Base-by-base conservation (phyloP, 1,284 basidiomycete genomes). In the Microbotryomycetes sp. region DNA sequence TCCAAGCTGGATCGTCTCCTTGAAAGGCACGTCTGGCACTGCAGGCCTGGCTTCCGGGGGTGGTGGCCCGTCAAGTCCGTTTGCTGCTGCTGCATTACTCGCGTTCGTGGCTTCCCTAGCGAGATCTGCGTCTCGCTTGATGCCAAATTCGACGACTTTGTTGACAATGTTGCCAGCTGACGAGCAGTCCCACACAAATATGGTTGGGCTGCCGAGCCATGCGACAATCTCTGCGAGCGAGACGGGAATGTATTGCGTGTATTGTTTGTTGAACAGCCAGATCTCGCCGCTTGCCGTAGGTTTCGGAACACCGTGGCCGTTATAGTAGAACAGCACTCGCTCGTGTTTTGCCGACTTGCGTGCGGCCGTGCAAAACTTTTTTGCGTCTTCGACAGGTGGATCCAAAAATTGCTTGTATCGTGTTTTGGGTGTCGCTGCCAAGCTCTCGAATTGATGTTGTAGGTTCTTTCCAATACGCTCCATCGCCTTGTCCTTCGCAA, bases 121-220 rank as follows among this genome's bases (percentile, higher is more conserved):
- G 19, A 84, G 79, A 60, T 97, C 92, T 52, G 86, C 83, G 72
- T 97, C 93, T 30, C 89, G 84, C 54, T 87, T 81, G 71, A 90
- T 85, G 2, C 91, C 91, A 68, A 92, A 89, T 64, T 83, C 83
- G 74, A 88, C 88, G 77, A 96, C 97, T 77, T 96, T 97, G 66
- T 84, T 83, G 50, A 98, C 81, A 53, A 98, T 86, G 75, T 97
- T 86, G 0, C 94, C 94, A 0, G 96, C 93, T 7, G 91, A 88
- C 15, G 92, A 96, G 74, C 94, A 97, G 74, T 98, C 94, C 94
- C 94, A 98, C 58, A 98, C 91, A 74, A 94, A 98, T 59, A 98
- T 92, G 58, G 90, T 93, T 1, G 96, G 94, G 3, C 91, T 91
- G 4, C 76, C 76, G 5, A 78, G 72, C 64, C 64, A 72, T 12